Conservation (phyloP, 2,329 filamentous ascomycete species). For the Orbilia javanica region DNA sequence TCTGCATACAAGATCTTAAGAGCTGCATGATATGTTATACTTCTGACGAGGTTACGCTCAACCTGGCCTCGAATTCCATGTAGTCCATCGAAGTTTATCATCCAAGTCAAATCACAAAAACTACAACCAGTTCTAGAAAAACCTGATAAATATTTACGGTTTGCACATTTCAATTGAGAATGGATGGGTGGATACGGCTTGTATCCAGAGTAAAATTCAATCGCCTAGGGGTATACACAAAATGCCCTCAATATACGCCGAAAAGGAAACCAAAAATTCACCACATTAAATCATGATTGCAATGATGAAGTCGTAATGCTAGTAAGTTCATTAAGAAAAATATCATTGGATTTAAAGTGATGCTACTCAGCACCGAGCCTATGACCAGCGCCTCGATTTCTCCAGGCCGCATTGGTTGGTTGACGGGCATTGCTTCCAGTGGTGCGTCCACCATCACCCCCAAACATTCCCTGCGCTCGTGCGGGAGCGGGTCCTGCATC, state of each 20-base stretch:
- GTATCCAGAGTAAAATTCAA: neutral
- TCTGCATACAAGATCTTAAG: no score
- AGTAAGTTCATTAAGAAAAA: neutral
- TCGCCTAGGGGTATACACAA: slow-evolving; percentile 28
- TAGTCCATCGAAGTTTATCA: no score
- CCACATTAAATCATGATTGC: neutral
- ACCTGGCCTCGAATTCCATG: no score
- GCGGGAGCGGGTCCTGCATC: slow-evolving; percentile 65
- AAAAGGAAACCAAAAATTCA: neutral
- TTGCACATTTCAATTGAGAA: neutral
- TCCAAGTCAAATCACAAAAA: no score
- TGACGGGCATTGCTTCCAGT: slow-evolving; percentile 65
- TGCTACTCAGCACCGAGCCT: slow-evolving; percentile 69
- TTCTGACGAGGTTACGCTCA: no score
- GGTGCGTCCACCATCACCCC: slow-evolving; percentile 60
- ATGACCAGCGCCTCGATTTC: slow-evolving; percentile 73
- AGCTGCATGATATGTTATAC: no score
- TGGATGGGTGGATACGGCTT: neutral
- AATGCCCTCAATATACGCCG: neutral
- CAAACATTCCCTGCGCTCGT: slow-evolving; percentile 60
- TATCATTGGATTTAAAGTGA: neutral
- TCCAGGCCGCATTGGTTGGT: slow-evolving; percentile 75
- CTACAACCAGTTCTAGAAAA: no score
- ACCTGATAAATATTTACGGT: no score
- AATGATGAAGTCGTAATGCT: neutral